A percentile compares a stretch with the other conserved stretches of the same genome.
Evolutionary conservation across 2,329 filamentous ascomycete species (phyloP).

Genomic region (Fusarium buharicum): DNA sequence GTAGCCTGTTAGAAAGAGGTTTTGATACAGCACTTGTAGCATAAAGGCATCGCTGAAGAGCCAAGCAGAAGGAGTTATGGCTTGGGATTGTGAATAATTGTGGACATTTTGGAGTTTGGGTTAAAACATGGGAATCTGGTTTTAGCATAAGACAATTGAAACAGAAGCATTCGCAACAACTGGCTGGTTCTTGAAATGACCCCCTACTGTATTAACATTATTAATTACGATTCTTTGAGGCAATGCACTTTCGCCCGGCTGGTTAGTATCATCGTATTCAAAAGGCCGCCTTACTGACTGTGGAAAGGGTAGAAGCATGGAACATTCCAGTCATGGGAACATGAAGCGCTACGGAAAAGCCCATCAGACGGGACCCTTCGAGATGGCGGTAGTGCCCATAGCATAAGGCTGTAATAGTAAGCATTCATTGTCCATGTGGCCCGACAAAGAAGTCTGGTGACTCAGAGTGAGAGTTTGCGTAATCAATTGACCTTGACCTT

Average conservation of each 20-base stretch:
- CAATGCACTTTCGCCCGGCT: conserved; percentile 13
- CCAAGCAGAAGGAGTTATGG: conserved; percentile 33
- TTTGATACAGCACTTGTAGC: conserved; percentile 19
- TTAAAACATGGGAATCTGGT: conserved; percentile 33
- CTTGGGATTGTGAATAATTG: conserved; percentile 29
- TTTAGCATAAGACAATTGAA: conserved; percentile 28
- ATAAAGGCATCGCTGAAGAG: conserved; percentile 17
- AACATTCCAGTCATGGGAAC: conserved; percentile 40
- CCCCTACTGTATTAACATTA: too few species aligned
- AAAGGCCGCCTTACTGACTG: conserved; percentile 4
- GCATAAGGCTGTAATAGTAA: conserved; percentile 11
- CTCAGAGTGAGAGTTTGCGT: conserved; percentile 29
- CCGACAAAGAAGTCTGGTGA: conserved; percentile 35
- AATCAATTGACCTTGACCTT: conserved; percentile 28
- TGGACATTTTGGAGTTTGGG: conserved; percentile 40
- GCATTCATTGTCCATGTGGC: conserved; percentile 30
- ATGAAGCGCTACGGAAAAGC: conserved; percentile 15
- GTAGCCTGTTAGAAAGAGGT: neutral
- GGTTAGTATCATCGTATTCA: conserved; percentile 4
- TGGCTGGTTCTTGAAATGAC: neutral
- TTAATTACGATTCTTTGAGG: neutral
- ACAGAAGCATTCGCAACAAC: neutral
- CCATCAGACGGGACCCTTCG: conserved; percentile 22
- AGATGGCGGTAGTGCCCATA: conserved; percentile 3
- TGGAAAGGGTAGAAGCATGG: conserved; percentile 12